A percentile compares a stretch with the other conserved stretches of the same genome.
Conservation (phyloP, 1,139 yeast species). For the Yamadazyma kanchanaburiensis region DNA sequence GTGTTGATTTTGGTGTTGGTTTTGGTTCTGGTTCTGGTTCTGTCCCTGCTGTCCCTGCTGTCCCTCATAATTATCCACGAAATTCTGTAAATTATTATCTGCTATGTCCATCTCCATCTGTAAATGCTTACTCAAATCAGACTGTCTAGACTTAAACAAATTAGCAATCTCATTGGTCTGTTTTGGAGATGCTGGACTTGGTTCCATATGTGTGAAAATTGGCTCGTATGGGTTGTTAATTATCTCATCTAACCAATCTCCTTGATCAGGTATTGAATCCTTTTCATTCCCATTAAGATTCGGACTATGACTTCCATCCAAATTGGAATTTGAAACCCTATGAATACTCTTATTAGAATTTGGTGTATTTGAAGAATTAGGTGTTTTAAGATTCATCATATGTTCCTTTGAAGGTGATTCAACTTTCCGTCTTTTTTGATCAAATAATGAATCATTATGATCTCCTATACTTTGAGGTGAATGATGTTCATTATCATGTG, state of each 20-base stretch:
- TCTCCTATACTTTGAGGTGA: constrained; percentile 5
- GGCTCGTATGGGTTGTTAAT: constrained; percentile 58
- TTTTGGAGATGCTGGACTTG: constrained; percentile 31
- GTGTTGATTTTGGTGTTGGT: background rate
- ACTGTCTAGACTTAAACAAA: constrained; percentile 57
- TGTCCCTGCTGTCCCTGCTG: too few species aligned
- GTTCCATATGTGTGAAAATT: constrained; percentile 8
- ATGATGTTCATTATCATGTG: constrained; percentile 2
- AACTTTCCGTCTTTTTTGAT: constrained; percentile 4
- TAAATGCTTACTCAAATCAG: constrained; percentile 49
- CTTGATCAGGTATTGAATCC: constrained; percentile 19
- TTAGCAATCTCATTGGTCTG: constrained; percentile 38
- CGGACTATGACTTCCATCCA: background rate
- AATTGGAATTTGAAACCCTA: too few species aligned
- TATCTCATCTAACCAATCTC: constrained; percentile 69
- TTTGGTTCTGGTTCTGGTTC: background rate
- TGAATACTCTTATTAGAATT: background rate
- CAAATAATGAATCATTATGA: background rate
- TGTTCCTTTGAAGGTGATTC: constrained; percentile 2
- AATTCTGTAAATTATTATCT: constrained; percentile 1
- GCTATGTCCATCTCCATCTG: constrained; percentile 5
- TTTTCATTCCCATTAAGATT: constrained; percentile 2
- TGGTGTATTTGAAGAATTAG: constrained; percentile 1
- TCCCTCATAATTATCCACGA: background rate
- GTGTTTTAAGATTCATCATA: background rate